These are phyloP conservation scores for Candida ficus DNA, from an alignment of 805 yeast species.

Conservation along the genomic window DNA sequence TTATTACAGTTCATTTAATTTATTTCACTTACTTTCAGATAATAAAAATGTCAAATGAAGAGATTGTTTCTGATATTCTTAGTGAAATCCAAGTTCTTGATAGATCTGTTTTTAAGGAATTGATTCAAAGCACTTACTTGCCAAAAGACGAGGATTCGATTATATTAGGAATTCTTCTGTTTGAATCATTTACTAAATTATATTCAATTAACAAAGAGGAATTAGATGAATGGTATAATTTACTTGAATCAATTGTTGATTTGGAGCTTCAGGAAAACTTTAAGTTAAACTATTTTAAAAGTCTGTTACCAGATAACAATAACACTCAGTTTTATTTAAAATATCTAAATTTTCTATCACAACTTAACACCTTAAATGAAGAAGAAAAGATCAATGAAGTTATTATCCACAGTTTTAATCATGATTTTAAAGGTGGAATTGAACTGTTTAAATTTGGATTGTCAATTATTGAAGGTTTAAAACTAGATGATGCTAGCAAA, in stretches of 20 bases:
- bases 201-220: not conserved
- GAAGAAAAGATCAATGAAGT: not conserved
- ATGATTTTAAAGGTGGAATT: constrained; percentile 9
- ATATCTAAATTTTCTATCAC: not conserved
- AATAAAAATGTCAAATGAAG: no score
- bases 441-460: not conserved
- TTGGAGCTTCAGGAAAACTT: not conserved
- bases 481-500: not conserved
- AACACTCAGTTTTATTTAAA: not conserved
- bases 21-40: no score
- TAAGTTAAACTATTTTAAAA: not conserved
- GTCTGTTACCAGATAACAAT: not conserved
- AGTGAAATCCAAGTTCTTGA: no score
- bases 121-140: no score
- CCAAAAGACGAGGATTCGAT: constrained; percentile 1
- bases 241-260: not conserved
- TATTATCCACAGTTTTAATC: not conserved
- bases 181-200: not conserved
- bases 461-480: not conserved
- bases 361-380: not conserved
- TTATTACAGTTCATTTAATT: no score
- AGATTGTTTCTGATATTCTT: no score
- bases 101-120: no score
- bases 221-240: not conserved
- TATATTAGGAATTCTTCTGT: not conserved